Conservation (phyloP, 163 green algal species). For the Chlorella variabilis region DNA sequence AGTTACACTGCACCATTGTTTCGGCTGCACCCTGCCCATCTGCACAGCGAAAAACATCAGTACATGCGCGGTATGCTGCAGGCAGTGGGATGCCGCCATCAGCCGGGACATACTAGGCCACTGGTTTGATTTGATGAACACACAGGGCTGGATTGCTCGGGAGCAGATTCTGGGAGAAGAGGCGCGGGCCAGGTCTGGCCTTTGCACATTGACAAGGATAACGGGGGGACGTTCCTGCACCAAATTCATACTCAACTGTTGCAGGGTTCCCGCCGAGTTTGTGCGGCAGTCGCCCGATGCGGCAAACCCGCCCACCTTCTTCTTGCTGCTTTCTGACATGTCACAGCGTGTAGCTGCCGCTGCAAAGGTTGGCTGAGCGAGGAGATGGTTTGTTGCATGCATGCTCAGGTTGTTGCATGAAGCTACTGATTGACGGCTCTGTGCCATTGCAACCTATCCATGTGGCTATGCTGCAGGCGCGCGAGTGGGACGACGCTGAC, state of each 20-base stretch:
- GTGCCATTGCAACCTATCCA: neutral
- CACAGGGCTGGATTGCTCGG: slow-evolving; percentile 88
- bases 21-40: neutral
- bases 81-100: slow-evolving; percentile 67
- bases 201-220: too few relatives aligned
- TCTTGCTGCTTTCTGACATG: slow-evolving; percentile 80
- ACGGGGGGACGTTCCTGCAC: neutral
- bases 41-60: too few relatives aligned
- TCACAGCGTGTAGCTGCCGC: slow-evolving; percentile 34
- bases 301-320: slow-evolving; percentile 94
- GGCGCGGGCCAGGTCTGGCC: slow-evolving; percentile 52
- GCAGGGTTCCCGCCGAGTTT: slow-evolving; percentile 84
- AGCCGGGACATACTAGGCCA: slow-evolving; percentile 84
- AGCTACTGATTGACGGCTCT: too few relatives aligned
- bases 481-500: slow-evolving; percentile 7
- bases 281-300: slow-evolving; percentile 81
- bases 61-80: neutral
- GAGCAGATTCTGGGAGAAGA: slow-evolving; percentile 94
- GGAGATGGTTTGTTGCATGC: too few relatives aligned
- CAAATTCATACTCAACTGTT: neutral
- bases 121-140: slow-evolving; percentile 95
- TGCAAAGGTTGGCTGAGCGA: too few relatives aligned
- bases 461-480: neutral
- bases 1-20: neutral
- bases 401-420: too few relatives aligned